Conservation (phyloP, 208 protist genomes). For the Phytomonas sp. region DNA sequence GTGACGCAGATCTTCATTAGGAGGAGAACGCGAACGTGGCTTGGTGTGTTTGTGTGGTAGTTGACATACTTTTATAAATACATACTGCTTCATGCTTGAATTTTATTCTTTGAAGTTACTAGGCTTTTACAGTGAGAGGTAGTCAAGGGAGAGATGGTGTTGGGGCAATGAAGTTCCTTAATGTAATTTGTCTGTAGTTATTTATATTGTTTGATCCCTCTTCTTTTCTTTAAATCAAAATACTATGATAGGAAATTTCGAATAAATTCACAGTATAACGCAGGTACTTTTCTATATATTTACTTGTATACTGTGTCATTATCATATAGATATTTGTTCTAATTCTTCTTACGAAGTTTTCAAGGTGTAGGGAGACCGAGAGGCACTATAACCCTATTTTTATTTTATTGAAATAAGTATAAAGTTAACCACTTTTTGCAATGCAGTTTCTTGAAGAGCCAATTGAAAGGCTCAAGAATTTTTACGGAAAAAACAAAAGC, state of each 20-base stretch:
- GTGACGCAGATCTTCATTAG: not conserved
- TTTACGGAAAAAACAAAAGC: conserved; percentile 25
- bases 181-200: not conserved
- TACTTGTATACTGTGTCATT: not conserved
- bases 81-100: conserved; percentile 3
- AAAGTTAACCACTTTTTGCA: conserved; percentile 8
- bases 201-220: conserved; percentile 9
- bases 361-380: not conserved
- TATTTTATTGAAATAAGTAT: not conserved
- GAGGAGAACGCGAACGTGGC: not conserved
- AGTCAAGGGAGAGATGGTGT: not conserved
- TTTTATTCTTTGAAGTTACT: not conserved
- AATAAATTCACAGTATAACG: not conserved
- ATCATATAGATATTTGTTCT: not conserved
- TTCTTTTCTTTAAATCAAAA: conserved; percentile 9
- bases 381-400: not conserved
- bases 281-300: not conserved
- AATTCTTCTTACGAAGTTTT: not conserved
- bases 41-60: not conserved
- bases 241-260: not conserved
- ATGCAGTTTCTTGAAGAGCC: conserved; percentile 5
- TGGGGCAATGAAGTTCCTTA: not conserved
- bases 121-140: not conserved
- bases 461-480: conserved; percentile 17
- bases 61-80: not conserved